Evolutionary conservation across 106 monocot genomes (phyloP).

Genomic region (Platanthera guangdongensis): DNA sequence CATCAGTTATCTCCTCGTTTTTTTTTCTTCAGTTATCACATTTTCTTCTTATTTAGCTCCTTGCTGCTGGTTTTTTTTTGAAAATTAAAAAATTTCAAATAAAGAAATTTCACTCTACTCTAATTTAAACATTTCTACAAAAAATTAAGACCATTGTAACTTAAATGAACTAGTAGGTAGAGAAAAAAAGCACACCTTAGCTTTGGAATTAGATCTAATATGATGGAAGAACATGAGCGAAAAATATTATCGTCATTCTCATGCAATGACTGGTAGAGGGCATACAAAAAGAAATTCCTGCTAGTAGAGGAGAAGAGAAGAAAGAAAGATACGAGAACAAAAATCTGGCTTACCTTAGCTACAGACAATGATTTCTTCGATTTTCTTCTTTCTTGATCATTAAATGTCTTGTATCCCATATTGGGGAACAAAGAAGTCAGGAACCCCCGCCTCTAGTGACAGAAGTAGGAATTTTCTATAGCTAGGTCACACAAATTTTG

Average conservation of each 20-base stretch:
- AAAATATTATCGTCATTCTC: neutral
- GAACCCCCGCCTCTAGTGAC: neutral
- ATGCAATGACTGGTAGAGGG: neutral
- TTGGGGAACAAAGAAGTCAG: neutral
- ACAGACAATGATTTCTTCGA: neutral
- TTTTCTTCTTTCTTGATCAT: neutral
- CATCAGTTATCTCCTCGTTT: neutral
- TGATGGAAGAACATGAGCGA: neutral
- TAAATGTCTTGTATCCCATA: conserved; percentile 3
- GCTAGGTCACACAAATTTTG: no score
- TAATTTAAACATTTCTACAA: neutral
- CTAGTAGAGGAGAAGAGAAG: neutral
- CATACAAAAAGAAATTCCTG: neutral
- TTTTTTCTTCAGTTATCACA: no score
- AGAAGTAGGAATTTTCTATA: no score
- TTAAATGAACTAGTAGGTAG: no score
- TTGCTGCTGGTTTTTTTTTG: conserved; percentile 21
- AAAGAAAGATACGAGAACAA: neutral
- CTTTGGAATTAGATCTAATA: conserved; percentile 12
- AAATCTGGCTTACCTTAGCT: neutral
- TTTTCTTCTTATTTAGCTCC: conserved; percentile 10
- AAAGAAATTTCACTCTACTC: neutral
- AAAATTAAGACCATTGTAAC: neutral
- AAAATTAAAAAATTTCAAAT: neutral
- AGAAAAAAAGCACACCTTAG: conserved; percentile 9